phyloP scores from a whole-genome alignment of 2,329 filamentous ascomycete species.

The Corynespora cassiicola region DNA sequence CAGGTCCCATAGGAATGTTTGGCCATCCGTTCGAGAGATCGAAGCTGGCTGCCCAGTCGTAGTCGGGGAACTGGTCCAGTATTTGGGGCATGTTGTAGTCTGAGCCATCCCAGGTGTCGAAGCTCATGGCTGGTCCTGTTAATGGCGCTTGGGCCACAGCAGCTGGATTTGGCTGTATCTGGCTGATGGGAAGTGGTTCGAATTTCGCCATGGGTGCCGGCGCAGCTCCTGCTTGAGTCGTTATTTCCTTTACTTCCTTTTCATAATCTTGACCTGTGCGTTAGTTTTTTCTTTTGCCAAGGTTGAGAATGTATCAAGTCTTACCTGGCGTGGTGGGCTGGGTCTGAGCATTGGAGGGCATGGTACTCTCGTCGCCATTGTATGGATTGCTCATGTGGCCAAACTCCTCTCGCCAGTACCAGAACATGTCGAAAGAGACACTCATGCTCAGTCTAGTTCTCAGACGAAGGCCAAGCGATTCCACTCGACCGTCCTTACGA shows the following conservation, averaged over 20 bases:
- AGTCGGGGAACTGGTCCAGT: constrained; percentile 45
- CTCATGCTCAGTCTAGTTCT: constrained; percentile 45
- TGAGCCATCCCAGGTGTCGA: constrained; percentile 34
- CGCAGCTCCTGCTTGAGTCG: constrained; percentile 5
- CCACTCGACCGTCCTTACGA: constrained; percentile 37
- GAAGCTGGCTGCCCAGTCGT: constrained; percentile 46
- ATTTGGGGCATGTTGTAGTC: constrained; percentile 37
- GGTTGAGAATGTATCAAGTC: constrained; percentile 17
- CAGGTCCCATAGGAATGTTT: constrained; percentile 24
- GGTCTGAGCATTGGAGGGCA: constrained; percentile 25
- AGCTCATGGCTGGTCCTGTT: constrained; percentile 31
- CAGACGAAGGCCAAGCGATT: constrained; percentile 38
- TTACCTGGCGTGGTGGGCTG: constrained; percentile 38
- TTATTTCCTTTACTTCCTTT: constrained; percentile 10
- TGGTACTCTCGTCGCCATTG: constrained; percentile 34
- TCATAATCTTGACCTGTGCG: constrained; percentile 18
- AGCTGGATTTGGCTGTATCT: constrained; percentile 25
- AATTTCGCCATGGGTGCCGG: constrained; percentile 28
- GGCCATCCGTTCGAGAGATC: constrained; percentile 40
- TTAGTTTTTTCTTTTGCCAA: too few species aligned
- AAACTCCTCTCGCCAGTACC: constrained; percentile 48
- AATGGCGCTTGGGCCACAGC: too few species aligned
- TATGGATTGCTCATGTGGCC: constrained; percentile 45
- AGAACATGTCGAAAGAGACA: constrained; percentile 48
- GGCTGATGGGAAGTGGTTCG: constrained; percentile 29